Base-by-base conservation (phyloP, 2,329 filamentous ascomycete genomes). In the Colletotrichum limetticola region DNA sequence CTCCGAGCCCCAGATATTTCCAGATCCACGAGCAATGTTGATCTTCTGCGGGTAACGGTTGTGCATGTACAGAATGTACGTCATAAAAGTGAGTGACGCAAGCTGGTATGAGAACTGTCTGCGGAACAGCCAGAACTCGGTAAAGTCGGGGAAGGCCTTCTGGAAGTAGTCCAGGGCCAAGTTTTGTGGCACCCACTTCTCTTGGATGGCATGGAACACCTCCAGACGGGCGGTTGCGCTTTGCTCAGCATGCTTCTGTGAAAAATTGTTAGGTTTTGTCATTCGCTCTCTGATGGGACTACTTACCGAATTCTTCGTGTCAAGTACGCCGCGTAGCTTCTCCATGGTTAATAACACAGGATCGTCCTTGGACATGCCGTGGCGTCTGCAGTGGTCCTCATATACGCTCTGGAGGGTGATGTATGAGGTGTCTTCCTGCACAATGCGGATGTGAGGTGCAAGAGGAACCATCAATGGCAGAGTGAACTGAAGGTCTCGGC, bases 111-210 rank as follows among this genome's bases (percentile, higher is more conserved):
- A 94, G 85, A 99, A 98, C 76, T 98, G 95, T 72, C 95, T 92
- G 72, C 97, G 94, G 94, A 99, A 99, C 71, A 99, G 90, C 95
- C 96, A 99, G 87, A 98, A 98, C 78, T 98, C 95, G 58, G 94
- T 91, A 82, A 94, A 99, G 75, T 94, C 93, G 35, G 95, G 93
- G 84, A 97, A 98, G 5, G 92, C 94, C 76, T 89, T 87, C 80
- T 95, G 94, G 90, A 98, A 98, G 85, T 96, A 98, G 76, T 97
- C 91, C 66, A 97, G 89, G 26, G 93, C 92, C 72, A 98, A 86
- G 3, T 91, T 95, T 72, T 92, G 92, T 6, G 95, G 94, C 68
- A 98, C 95, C 90, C 93, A 97, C 81, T 95, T 96, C 81, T 97
- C 93, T 83, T 98, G 95, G 76, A 99, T 97, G 2, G 96, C 94